Conservation (phyloP, 805 yeast species). For the Scheffersomyces ergatensis region DNA sequence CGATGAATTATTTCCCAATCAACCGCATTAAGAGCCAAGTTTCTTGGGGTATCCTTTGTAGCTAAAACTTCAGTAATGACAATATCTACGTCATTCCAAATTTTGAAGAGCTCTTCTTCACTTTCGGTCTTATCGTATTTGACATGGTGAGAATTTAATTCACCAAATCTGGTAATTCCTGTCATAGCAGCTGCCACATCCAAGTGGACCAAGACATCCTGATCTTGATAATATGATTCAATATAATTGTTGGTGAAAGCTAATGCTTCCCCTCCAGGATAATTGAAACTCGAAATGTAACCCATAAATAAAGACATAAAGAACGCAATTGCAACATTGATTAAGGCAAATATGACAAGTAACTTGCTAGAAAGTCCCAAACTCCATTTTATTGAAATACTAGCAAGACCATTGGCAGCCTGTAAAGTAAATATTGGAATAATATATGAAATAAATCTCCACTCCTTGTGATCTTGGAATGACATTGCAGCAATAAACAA, state of each 20-base stretch:
- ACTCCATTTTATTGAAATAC: conserved; percentile 16
- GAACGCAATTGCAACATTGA: conserved; percentile 27
- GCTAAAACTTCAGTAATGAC: conserved; percentile 24
- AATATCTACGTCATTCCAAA: conserved; percentile 29
- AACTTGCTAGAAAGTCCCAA: conserved; percentile 22
- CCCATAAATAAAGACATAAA: conserved; percentile 50
- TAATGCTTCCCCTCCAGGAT: conserved; percentile 87
- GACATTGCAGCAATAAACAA: conserved; percentile 66
- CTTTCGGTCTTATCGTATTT: conserved; percentile 81
- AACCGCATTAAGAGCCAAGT: not conserved
- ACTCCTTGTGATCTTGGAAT: conserved; percentile 87
- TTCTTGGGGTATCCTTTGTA: not conserved
- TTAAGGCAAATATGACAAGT: conserved; percentile 20
- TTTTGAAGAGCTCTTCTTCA: conserved; percentile 22
- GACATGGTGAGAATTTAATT: conserved; percentile 38
- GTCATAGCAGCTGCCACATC: conserved; percentile 85
- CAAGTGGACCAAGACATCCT: conserved; percentile 54
- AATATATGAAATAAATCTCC: conserved; percentile 82
- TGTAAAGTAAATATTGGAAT: conserved; percentile 65
- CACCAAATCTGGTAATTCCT: conserved; percentile 76
- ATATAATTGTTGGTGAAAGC: conserved; percentile 46
- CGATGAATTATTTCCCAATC: conserved; percentile 22
- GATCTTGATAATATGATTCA: conserved; percentile 10
- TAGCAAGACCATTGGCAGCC: conserved; percentile 61
- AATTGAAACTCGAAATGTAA: conserved; percentile 67